A percentile compares a stretch with the other conserved stretches of the same genome.
Conservation (phyloP, 768 basidiomycete genomes). For the Daedaleopsis sinensis region DNA sequence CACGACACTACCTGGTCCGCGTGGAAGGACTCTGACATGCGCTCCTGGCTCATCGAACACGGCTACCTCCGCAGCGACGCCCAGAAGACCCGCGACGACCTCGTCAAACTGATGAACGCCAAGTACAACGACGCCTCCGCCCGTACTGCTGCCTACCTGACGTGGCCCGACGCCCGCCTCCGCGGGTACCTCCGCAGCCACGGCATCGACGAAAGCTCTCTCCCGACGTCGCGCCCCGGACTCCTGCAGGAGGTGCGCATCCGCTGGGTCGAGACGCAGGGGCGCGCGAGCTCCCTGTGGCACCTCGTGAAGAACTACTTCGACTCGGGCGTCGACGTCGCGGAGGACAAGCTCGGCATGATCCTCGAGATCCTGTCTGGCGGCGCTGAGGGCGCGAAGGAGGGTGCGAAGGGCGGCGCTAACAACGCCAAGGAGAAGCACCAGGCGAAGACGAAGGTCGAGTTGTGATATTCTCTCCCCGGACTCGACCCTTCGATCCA, state of each 20-base stretch:
- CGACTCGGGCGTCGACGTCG: constrained; percentile 65
- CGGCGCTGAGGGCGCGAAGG: constrained; percentile 33
- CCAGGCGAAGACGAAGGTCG: constrained; percentile 15
- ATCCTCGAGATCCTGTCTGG: constrained; percentile 48
- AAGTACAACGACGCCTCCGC: constrained; percentile 49
- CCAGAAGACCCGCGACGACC: constrained; percentile 69
- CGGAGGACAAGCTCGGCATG: constrained; percentile 72
- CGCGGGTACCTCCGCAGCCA: constrained; percentile 85
- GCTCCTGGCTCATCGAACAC: constrained; percentile 72
- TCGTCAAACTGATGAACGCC: constrained; percentile 69
- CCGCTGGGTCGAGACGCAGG: constrained; percentile 72
- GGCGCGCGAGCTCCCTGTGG: constrained; percentile 58
- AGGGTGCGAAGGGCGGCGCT: constrained; percentile 29
- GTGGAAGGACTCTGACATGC: constrained; percentile 78
- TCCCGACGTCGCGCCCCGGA: constrained; percentile 70
- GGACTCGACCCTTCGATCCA: no score
- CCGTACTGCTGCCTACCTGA: constrained; percentile 66
- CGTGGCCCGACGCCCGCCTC: constrained; percentile 92
- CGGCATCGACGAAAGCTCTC: constrained; percentile 68
- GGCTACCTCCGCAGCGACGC: constrained; percentile 63
- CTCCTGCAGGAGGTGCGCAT: constrained; percentile 84
- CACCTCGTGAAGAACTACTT: constrained; percentile 67
- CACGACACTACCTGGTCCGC: constrained; percentile 62
- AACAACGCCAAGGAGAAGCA: constrained; percentile 31
- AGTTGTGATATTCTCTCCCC: constrained; percentile 8